Percentiles rank a stretch among this genome's conserved stretches.
phyloP scores from a whole-genome alignment of 169 alveolate genomes.

The Plasmodium ovale region DNA sequence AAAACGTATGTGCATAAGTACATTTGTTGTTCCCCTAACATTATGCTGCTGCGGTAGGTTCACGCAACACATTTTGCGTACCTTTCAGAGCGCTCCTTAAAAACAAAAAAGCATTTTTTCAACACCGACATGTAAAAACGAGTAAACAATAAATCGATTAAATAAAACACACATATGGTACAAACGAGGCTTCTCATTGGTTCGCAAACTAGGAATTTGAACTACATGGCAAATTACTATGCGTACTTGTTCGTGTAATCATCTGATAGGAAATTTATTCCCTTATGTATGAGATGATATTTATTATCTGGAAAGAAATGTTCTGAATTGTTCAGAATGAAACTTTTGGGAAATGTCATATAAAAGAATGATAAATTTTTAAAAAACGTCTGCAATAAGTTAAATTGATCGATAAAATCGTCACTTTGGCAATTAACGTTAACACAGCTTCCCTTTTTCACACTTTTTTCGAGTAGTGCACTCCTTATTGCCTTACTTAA shows the following conservation, averaged over 20 bases:
- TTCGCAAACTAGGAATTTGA: too few relatives aligned
- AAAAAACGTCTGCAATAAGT: constrained; percentile 50
- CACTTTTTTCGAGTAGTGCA: background rate
- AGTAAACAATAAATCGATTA: background rate
- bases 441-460: background rate
- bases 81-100: too few relatives aligned
- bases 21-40: too few relatives aligned
- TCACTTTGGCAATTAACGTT: background rate
- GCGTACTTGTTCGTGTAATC: constrained; percentile 23
- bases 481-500: constrained; percentile 7
- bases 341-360: constrained; percentile 52
- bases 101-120: too few relatives aligned
- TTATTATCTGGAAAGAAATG: constrained; percentile 32
- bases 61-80: too few relatives aligned
- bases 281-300: constrained; percentile 26
- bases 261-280: constrained; percentile 23
- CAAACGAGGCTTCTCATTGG: too few relatives aligned
- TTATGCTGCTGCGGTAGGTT: too few relatives aligned
- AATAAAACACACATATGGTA: background rate
- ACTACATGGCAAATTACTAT: too few relatives aligned
- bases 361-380: constrained; percentile 43
- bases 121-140: too few relatives aligned
- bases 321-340: constrained; percentile 25
- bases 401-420: constrained; percentile 19
- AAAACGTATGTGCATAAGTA: too few relatives aligned